A percentile compares a stretch with the other conserved stretches of the same genome.
These are phyloP conservation scores for Mortierella sp. DNA, from an alignment of 371 early-diverging fungal species.

Conservation along the genomic window DNA sequence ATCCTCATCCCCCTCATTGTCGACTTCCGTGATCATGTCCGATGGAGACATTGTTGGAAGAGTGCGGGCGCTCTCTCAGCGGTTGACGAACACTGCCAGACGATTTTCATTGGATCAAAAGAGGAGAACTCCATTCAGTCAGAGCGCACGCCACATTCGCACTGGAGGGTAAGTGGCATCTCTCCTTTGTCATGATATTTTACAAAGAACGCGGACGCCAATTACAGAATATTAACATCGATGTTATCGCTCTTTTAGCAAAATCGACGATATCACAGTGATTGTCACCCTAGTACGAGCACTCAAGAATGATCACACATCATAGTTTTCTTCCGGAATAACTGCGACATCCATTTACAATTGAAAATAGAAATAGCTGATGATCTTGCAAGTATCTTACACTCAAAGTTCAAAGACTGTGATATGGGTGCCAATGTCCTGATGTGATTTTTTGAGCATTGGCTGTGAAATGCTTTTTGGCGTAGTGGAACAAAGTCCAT, in stretches of 20 bases:
- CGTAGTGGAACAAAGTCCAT: slow-evolving; percentile 2
- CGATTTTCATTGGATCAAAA: slow-evolving; percentile 66
- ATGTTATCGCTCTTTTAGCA: slow-evolving; percentile 28
- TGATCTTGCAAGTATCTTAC: too few species aligned
- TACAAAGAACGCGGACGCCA: not conserved
- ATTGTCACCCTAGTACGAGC: slow-evolving; percentile 56
- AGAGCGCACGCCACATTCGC: slow-evolving; percentile 35
- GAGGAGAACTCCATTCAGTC: slow-evolving; percentile 54
- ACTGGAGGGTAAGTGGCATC: slow-evolving; percentile 43
- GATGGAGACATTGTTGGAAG: slow-evolving; percentile 58
- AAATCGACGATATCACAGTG: slow-evolving; percentile 60
- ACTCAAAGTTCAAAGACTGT: too few species aligned
- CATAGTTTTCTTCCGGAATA: too few species aligned
- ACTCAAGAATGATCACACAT: slow-evolving; percentile 13
- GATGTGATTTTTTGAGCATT: too few species aligned
- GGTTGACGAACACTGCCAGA: slow-evolving; percentile 66
- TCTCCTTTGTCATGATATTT: too few species aligned
- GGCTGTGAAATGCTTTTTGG: too few species aligned
- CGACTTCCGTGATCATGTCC: too few species aligned
- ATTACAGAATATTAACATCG: not conserved
- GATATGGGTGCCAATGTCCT: too few species aligned
- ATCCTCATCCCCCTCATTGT: not conserved
- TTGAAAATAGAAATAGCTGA: too few species aligned
- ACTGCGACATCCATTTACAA: too few species aligned
- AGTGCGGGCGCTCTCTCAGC: slow-evolving; percentile 64